A percentile compares a stretch with the other conserved stretches of the same genome.
These are phyloP conservation scores for Candida vaughaniae DNA, from an alignment of 805 yeast species.

Conservation along the genomic window DNA sequence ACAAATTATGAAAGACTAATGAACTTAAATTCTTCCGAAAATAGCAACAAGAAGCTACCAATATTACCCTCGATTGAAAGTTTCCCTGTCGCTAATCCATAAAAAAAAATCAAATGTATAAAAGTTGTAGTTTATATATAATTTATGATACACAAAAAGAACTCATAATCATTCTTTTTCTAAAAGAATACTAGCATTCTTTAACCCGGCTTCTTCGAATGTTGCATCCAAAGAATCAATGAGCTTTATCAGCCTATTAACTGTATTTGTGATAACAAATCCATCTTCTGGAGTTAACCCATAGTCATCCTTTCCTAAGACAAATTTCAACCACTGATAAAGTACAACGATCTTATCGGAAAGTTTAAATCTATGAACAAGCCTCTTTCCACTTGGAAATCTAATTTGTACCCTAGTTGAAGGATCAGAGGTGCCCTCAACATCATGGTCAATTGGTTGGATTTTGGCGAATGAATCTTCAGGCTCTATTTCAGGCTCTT, in stretches of 20 bases:
- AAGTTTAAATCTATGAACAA: constrained; percentile 65
- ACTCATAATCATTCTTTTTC: constrained; percentile 47
- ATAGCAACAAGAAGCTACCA: constrained; percentile 1
- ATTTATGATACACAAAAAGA: too few species aligned
- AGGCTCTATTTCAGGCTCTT: constrained; percentile 4
- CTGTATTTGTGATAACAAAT: constrained; percentile 33
- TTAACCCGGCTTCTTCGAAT: constrained; percentile 72
- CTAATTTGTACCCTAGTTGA: constrained; percentile 84
- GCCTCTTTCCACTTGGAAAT: constrained; percentile 80
- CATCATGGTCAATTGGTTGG: constrained; percentile 51
- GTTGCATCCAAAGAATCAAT: constrained; percentile 58
- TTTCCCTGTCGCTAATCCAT: constrained; percentile 4
- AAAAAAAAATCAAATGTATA: too few species aligned
- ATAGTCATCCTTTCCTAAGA: constrained; percentile 51
- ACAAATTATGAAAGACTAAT: constrained; percentile 2
- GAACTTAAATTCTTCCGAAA: neutral
- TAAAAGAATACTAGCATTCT: constrained; percentile 75
- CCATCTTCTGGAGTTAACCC: constrained; percentile 43
- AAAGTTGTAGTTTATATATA: too few species aligned
- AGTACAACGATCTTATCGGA: constrained; percentile 57
- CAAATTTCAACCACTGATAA: constrained; percentile 66
- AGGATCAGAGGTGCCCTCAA: constrained; percentile 62
- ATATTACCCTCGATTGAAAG: constrained; percentile 11
- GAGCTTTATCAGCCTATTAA: constrained; percentile 45
- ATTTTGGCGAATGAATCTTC: constrained; percentile 44